phyloP scores from a whole-genome alignment of 768 basidiomycete genomes.

The Pisolithus albus region DNA sequence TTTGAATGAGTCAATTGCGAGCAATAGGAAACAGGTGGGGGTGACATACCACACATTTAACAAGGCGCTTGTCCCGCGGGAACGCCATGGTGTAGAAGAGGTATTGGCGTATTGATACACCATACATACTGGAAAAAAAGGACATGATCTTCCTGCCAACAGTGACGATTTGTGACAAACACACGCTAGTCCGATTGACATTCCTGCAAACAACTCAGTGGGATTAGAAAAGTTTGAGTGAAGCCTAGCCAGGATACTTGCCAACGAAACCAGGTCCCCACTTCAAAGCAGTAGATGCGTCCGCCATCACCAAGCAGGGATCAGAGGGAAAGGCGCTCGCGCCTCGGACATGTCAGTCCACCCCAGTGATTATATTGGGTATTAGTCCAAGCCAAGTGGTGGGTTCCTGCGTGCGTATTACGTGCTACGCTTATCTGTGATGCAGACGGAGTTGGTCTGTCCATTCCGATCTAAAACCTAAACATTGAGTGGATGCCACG shows the following conservation, averaged over 20 bases:
- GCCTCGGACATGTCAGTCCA: no score
- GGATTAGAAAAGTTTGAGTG: not conserved
- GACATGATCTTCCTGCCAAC: not conserved
- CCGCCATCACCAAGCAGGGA: conserved; percentile 5
- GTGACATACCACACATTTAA: conserved; percentile 13
- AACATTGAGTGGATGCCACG: no score
- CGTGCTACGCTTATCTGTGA: no score
- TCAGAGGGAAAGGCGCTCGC: not conserved
- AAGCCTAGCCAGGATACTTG: not conserved
- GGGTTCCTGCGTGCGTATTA: no score
- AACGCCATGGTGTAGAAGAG: conserved; percentile 13
- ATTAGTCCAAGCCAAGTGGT: no score
- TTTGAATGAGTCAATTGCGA: not conserved
- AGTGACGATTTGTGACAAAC: not conserved
- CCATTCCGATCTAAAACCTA: no score
- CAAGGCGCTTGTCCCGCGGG: conserved; percentile 6
- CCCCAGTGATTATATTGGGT: no score
- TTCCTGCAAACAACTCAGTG: conserved; percentile 6
- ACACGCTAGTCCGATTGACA: conserved; percentile 9
- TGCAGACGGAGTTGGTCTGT: no score
- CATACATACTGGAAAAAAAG: conserved; percentile 12
- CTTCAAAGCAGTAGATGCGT: not conserved
- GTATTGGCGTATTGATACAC: conserved; percentile 12
- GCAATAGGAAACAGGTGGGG: not conserved
- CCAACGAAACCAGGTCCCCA: conserved; percentile 17